Percentiles rank a stretch among this genome's conserved stretches.
These are phyloP conservation scores for Tuctoria greenei DNA, from an alignment of 176 grass and related monocot species.

Conservation along the genomic window DNA sequence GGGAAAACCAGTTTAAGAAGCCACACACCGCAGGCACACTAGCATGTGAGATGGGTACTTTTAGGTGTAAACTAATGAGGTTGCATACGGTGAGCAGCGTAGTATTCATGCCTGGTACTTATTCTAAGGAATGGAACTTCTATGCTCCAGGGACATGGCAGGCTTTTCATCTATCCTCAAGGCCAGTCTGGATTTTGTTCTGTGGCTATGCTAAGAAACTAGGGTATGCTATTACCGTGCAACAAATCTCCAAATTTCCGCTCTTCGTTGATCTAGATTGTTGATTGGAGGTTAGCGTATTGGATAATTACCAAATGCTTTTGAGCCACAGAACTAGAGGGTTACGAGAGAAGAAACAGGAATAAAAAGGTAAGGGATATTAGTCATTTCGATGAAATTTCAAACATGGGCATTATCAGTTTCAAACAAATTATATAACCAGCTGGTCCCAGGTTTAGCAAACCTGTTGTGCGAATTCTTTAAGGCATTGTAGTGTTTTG, in stretches of 20 bases:
- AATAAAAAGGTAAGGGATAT: neutral
- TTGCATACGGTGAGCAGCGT: conserved; percentile 5
- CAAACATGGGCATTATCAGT: neutral
- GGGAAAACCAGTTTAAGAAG: conserved; percentile 6
- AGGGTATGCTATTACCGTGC: no score
- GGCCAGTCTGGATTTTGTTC: neutral
- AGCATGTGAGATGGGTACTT: neutral
- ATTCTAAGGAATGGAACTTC: conserved; percentile 17
- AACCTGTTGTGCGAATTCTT: neutral
- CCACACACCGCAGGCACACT: neutral
- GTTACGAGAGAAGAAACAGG: neutral
- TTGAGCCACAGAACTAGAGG: neutral
- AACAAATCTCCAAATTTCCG: no score
- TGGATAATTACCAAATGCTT: neutral
- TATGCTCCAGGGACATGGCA: conserved; percentile 19
- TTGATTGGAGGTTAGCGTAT: neutral
- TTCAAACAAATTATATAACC: neutral
- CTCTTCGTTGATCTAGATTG: neutral
- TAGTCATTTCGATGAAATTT: neutral
- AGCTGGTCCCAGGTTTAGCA: neutral
- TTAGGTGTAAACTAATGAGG: conserved; percentile 12
- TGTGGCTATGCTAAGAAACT: no score
- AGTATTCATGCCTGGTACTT: neutral
- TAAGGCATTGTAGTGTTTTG: neutral
- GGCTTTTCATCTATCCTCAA: neutral